phyloP scores from a whole-genome alignment of 2,329 filamentous ascomycete genomes.

The Nemania sp. region DNA sequence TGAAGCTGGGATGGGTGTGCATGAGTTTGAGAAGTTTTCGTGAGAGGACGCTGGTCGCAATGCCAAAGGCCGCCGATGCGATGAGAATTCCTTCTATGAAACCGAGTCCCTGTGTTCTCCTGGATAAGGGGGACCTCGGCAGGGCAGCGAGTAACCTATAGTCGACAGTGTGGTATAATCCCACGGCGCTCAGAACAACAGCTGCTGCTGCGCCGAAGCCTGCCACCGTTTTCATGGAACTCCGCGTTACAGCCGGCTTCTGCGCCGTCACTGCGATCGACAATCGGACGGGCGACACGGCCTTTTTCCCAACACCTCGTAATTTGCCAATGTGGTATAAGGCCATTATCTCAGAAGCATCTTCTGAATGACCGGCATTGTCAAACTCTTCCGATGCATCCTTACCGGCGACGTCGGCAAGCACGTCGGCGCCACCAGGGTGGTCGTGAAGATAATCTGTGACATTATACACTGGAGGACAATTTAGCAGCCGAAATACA shows the following conservation, averaged over 20 bases:
- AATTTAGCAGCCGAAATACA: too few species aligned
- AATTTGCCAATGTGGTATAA: conserved; percentile 44
- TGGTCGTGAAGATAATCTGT: conserved; percentile 62
- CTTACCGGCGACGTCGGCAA: conserved; percentile 76
- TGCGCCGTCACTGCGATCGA: conserved; percentile 18
- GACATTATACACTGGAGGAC: conserved; percentile 65
- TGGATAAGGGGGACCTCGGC: not conserved
- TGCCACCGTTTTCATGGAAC: conserved; percentile 9
- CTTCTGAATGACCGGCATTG: conserved; percentile 79
- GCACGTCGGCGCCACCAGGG: conserved; percentile 75
- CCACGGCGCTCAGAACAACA: conserved; percentile 11
- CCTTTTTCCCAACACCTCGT: conserved; percentile 36
- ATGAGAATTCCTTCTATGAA: conserved; percentile 45
- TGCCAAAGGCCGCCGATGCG: conserved; percentile 40
- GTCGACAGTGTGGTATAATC: conserved; percentile 11
- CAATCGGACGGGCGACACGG: conserved; percentile 31
- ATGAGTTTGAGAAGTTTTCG: conserved; percentile 40
- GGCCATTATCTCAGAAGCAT: conserved; percentile 49
- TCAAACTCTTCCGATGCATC: conserved; percentile 82
- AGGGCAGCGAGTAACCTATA: conserved; percentile 7
- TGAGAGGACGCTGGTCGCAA: conserved; percentile 38
- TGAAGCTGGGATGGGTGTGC: conserved; percentile 39
- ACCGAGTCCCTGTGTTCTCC: conserved; percentile 33
- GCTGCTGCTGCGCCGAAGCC: conserved; percentile 10
- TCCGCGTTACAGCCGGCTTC: not conserved